These are phyloP conservation scores for Sedum album DNA, from an alignment of 164 flowering plant species.

Conservation along the genomic window DNA sequence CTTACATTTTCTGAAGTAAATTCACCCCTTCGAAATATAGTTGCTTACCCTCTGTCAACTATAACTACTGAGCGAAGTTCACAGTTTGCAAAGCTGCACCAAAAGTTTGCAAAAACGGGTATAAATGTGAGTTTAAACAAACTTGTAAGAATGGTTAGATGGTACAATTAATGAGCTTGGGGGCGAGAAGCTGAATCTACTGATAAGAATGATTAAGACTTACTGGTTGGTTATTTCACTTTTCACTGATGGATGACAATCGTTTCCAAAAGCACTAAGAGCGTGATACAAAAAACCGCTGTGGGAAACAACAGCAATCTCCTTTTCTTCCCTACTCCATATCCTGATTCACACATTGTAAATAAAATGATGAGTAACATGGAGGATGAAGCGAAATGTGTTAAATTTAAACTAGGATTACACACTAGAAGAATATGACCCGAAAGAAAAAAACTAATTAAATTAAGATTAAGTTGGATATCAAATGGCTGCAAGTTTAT, in stretches of 20 bases:
- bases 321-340: conserved; percentile 82
- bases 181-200: background rate
- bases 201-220: conserved; percentile 18
- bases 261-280: conserved; percentile 44
- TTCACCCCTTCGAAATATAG: background rate
- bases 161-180: background rate
- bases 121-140: background rate
- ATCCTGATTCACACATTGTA: conserved; percentile 36
- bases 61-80: conserved; percentile 81
- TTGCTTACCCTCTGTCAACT: conserved; percentile 44
- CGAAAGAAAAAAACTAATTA: background rate
- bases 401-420: background rate
- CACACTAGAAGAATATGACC: background rate
- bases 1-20: too few species aligned
- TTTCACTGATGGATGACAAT: conserved; percentile 53
- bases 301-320: conserved; percentile 81
- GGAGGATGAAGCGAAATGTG: background rate
- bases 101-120: background rate
- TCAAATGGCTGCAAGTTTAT: background rate
- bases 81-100: conserved; percentile 76
- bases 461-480: background rate
- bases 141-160: background rate
- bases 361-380: background rate
- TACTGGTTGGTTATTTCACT: conserved; percentile 60
- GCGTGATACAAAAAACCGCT: conserved; percentile 70